Evolutionary conservation across 345 rosid genomes (phyloP).

Genomic region (Garcia nutans): DNA sequence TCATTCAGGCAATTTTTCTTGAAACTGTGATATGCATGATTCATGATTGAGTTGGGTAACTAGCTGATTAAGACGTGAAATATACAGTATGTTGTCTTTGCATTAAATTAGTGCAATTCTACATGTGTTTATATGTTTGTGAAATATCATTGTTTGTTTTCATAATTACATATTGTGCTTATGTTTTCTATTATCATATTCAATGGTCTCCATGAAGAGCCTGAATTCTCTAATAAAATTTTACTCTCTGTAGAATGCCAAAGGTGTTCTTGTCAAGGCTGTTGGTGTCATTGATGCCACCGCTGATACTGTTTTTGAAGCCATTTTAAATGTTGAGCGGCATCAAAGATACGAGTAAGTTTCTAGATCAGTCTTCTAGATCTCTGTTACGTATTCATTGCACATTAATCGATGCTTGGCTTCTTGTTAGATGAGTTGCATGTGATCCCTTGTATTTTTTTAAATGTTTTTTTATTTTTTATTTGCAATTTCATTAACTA

Average conservation of each 20-base stretch:
- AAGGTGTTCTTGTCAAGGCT: conserved; percentile 84
- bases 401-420: conserved; percentile 24
- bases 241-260: conserved; percentile 49
- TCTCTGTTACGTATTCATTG: conserved; percentile 18
- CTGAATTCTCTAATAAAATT: conserved; percentile 12
- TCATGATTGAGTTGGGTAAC: background rate
- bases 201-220: background rate
- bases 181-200: background rate
- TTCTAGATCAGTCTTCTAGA: conserved; percentile 18
- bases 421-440: background rate
- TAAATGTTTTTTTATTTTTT: no score
- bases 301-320: conserved; percentile 87
- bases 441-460: background rate
- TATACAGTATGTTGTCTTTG: background rate
- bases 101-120: background rate
- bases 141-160: background rate
- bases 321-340: conserved; percentile 63
- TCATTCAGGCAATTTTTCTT: background rate
- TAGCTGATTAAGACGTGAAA: background rate
- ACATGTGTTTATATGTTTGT: background rate
- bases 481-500: no score
- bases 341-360: conserved; percentile 89
- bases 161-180: background rate
- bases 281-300: conserved; percentile 83
- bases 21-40: background rate